Base-by-base conservation (phyloP, 768 basidiomycete species). In the Bullera alba region DNA sequence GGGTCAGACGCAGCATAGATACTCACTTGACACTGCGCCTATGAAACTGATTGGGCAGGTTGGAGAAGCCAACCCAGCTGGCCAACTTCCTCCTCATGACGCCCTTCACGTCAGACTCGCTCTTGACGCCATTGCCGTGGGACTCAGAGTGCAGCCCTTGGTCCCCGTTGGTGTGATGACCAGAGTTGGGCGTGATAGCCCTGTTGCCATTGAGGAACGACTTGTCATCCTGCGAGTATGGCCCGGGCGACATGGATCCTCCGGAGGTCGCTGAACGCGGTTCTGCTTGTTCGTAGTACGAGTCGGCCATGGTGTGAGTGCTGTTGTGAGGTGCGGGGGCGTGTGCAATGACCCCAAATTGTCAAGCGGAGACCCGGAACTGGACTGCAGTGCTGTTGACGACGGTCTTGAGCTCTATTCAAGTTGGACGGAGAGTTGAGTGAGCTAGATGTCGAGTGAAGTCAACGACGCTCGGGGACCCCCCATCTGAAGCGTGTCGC, bases 11-110 rank as follows among this genome's bases (percentile, higher is more conserved):
- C 5, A 16, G 39, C 15, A 23, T 16, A 22, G 32, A 22, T 34
- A 53, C 93, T 76, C 91, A 96, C 78, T 90, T 81, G 42, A 95
- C 86, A 66, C 90, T 93, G 78, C 95, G 89, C 75, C 95, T 85
- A 77, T 99, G 95, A 38, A 97, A 93, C 75, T 99, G 95, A 80
- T 99, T 97, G 43, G 95, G 95, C 44, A 99, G 80, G 75, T 95
- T 97, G 71, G 92, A 89, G 71, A 99, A 74, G 29, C 73, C 73
- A 8, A 74, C 73, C 65, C 66, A 74, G 27, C 65, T 67, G 4
- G 55, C 58, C 44, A 74, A 50, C 59, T 69, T 70, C 56, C 71
- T 74, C 57, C 65, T 60, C 4, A 58, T 61, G 22, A 55, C 36
- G 5, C 38, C 27, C 17, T 29, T 8, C n/a, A n/a, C 32, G 8